Percentiles rank a stretch among this genome's conserved stretches.
phyloP scores from a whole-genome alignment of 805 yeast genomes.

The Candida maltosa region DNA sequence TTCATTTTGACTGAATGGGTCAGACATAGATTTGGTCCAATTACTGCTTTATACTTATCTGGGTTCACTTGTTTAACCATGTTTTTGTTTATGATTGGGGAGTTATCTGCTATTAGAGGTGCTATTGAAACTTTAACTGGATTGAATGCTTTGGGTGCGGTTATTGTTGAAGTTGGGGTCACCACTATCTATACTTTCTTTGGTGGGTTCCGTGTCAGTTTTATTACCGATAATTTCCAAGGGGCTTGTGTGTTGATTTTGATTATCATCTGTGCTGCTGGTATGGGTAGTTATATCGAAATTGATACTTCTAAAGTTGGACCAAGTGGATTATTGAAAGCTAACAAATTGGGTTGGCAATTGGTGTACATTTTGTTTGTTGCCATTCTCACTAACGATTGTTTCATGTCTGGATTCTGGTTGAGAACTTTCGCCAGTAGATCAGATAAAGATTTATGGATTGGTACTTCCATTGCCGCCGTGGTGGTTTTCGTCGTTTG shows the following conservation, averaged over 20 bases:
- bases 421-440: slow-evolving; percentile 87
- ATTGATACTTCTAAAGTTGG: slow-evolving; percentile 62
- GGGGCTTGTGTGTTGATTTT: slow-evolving; percentile 68
- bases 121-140: slow-evolving; percentile 80
- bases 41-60: slow-evolving; percentile 72
- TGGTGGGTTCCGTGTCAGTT: slow-evolving; percentile 89
- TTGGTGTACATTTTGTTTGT: slow-evolving; percentile 77
- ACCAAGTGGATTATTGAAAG: slow-evolving; percentile 60
- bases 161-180: slow-evolving; percentile 81
- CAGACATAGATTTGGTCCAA: slow-evolving; percentile 70
- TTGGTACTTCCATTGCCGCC: slow-evolving; percentile 76
- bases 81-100: slow-evolving; percentile 84
- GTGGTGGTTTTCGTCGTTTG: slow-evolving; percentile 60
- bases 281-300: slow-evolving; percentile 73
- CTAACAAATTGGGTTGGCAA: slow-evolving; percentile 83
- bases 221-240: slow-evolving; percentile 83
- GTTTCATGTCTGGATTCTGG: slow-evolving; percentile 93
- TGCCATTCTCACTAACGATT: slow-evolving; percentile 86
- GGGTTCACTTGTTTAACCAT: slow-evolving; percentile 81
- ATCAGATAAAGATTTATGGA: slow-evolving; percentile 66
- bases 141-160: slow-evolving; percentile 71
- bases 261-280: slow-evolving; percentile 68
- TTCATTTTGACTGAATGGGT: slow-evolving; percentile 95
- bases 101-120: slow-evolving; percentile 73
- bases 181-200: slow-evolving; percentile 82